Evolutionary conservation across 805 yeast genomes (phyloP).

Genomic region (Candida chilensis): DNA sequence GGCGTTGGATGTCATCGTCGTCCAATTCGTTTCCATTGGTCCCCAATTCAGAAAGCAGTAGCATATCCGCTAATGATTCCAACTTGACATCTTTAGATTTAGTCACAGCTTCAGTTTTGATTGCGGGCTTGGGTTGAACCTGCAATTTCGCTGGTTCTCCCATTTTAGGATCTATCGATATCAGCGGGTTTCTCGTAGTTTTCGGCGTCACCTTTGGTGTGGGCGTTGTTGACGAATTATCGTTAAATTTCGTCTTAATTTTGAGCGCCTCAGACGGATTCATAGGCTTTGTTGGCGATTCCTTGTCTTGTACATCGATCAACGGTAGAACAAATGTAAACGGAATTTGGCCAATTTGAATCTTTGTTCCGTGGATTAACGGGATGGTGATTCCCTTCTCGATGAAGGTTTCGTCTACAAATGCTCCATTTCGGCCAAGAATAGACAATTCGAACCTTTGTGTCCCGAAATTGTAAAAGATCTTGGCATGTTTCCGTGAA

Average conservation of each 20-base stretch:
- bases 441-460: slow-evolving; percentile 90
- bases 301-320: slow-evolving; percentile 30
- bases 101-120: slow-evolving; percentile 5
- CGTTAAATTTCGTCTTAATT: too few relatives aligned
- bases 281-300: slow-evolving; percentile 6
- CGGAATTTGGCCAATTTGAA: slow-evolving; percentile 89
- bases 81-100: slow-evolving; percentile 9
- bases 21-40: slow-evolving; percentile 1
- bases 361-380: slow-evolving; percentile 66
- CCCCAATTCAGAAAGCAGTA: too few relatives aligned
- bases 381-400: slow-evolving; percentile 92
- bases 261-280: slow-evolving; percentile 6
- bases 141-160: background rate
- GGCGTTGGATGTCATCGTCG: slow-evolving; percentile 12
- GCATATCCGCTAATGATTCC: too few relatives aligned
- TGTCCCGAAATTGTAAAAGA: slow-evolving; percentile 92
- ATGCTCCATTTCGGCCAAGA: slow-evolving; percentile 93
- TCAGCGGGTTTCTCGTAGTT: slow-evolving; percentile 1
- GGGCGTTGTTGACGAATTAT: slow-evolving; percentile 13
- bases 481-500: slow-evolving; percentile 89
- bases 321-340: slow-evolving; percentile 84
- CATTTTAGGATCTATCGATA: background rate
- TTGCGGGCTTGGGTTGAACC: background rate
- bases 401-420: slow-evolving; percentile 84
- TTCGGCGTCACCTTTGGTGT: slow-evolving; percentile 6